A percentile compares a stretch with the other conserved stretches of the same genome.
Conservation (phyloP, 768 basidiomycete species). For the Russula abietina region DNA sequence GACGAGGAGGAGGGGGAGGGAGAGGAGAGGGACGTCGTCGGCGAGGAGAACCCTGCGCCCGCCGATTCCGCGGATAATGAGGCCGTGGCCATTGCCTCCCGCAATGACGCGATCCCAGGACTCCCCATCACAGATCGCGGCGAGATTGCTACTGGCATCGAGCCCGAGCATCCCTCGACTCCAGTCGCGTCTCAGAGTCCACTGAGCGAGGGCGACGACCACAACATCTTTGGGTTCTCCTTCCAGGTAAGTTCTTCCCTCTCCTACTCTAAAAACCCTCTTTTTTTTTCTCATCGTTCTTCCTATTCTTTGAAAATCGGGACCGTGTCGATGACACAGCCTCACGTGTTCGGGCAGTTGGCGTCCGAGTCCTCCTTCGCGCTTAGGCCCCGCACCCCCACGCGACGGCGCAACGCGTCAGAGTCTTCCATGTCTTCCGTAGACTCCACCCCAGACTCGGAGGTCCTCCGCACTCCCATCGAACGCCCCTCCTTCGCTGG, state of each 20-base stretch:
- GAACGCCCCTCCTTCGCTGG: constrained; percentile 20
- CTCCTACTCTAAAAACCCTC: background rate
- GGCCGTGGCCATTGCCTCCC: background rate
- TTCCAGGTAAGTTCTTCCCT: constrained; percentile 15
- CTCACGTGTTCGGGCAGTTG: constrained; percentile 4
- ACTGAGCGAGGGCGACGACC: constrained; percentile 4
- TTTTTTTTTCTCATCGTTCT: background rate
- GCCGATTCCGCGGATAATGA: background rate
- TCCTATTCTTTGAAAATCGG: background rate
- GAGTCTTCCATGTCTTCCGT: constrained; percentile 21
- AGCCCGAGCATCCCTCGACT: constrained; percentile 39
- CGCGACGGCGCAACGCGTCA: constrained; percentile 25
- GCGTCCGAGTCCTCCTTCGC: background rate
- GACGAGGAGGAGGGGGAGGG: constrained; percentile 26
- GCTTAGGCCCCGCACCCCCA: constrained; percentile 31
- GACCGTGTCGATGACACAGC: background rate
- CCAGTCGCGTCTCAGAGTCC: constrained; percentile 31
- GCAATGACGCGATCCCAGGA: background rate
- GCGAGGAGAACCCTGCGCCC: constrained; percentile 9
- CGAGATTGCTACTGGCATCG: constrained; percentile 30
- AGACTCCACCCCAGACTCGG: constrained; percentile 24
- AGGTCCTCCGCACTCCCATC: constrained; percentile 21
- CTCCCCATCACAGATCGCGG: constrained; percentile 28
- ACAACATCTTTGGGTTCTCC: constrained; percentile 34
- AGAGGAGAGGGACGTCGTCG: constrained; percentile 24